Conservation (phyloP, 2,329 filamentous ascomycete genomes). For the Fusarium solani-melongenae region DNA sequence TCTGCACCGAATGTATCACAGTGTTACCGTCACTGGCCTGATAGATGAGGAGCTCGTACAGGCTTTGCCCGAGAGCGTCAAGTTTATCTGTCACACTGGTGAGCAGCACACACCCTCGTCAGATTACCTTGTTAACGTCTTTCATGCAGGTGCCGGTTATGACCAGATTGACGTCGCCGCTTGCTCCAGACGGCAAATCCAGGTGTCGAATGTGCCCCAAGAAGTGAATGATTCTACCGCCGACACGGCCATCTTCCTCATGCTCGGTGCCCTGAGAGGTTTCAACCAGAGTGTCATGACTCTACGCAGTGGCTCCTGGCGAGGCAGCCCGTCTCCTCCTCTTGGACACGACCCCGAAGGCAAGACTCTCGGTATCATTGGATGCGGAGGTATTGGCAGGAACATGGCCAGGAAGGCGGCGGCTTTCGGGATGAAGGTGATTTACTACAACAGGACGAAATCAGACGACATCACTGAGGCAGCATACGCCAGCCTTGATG, state of each 20-base stretch:
- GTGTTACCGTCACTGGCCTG: neutral
- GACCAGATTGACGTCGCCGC: neutral
- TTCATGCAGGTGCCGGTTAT: neutral
- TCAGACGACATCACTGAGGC: neutral
- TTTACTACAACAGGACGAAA: neutral
- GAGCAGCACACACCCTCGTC: neutral
- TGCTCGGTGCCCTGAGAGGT: neutral
- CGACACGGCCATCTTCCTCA: neutral
- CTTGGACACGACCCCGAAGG: neutral
- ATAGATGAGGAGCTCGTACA: neutral
- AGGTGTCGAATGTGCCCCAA: neutral
- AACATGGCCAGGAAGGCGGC: neutral
- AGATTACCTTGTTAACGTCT: fast-evolving
- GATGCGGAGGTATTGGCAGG: neutral
- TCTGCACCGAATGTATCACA: neutral
- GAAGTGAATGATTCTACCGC: neutral
- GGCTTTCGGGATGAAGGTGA: neutral
- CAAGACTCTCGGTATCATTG: neutral
- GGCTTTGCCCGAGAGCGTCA: neutral
- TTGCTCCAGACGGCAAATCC: neutral
- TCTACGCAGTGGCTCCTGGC: neutral
- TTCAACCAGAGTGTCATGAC: neutral
- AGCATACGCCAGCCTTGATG: neutral
- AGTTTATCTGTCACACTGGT: neutral
- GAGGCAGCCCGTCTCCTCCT: neutral